Evolutionary conservation across 495 filamentous ascomycete genomes (phyloP).

Genomic region (Tuber melanosporum): DNA sequence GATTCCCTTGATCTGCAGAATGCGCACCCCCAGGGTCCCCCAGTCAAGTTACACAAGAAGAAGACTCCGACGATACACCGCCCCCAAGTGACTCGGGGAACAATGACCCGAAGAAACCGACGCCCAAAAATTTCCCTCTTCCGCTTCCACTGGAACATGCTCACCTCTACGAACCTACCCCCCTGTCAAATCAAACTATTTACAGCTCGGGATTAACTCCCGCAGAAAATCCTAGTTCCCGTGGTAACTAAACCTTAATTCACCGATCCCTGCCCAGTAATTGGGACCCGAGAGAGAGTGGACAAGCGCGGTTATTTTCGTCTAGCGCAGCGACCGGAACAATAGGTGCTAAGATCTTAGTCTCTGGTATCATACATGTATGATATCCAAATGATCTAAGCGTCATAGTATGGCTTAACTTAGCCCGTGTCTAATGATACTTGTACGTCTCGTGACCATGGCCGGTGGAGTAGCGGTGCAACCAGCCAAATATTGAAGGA

Average conservation of each 20-base stretch:
- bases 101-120: background rate
- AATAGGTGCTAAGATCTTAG: background rate
- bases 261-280: background rate
- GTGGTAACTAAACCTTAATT: background rate
- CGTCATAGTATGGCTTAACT: background rate
- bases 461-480: background rate
- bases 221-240: background rate
- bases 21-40: background rate
- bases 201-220: background rate
- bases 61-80: background rate
- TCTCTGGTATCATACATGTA: too few relatives aligned
- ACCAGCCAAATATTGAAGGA: background rate
- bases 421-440: background rate
- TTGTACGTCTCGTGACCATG: background rate
- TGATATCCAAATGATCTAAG: background rate
- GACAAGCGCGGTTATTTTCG: background rate
- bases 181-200: background rate
- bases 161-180: background rate
- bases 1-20: background rate
- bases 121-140: background rate
- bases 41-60: background rate
- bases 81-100: background rate
- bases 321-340: background rate
- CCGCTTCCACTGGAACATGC: background rate
- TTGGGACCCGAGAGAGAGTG: background rate